A percentile compares a stretch with the other conserved stretches of the same genome.
Conservation (phyloP, 306 rosid genomes). For the Geum urbanum region DNA sequence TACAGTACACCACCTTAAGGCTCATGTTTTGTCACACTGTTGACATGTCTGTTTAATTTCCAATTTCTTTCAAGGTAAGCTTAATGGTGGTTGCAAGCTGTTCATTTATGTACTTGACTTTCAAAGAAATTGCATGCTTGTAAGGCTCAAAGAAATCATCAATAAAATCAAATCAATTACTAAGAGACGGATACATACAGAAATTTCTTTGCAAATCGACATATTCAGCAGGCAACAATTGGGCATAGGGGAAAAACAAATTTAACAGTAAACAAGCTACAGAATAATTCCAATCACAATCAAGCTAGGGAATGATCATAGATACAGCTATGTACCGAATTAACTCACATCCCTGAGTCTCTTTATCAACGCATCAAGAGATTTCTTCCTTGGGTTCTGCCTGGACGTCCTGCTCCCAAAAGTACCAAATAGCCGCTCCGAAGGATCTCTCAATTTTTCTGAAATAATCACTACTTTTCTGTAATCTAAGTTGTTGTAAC, state of each 20-base stretch:
- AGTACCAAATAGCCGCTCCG: conserved; percentile 87
- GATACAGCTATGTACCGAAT: conserved; percentile 41
- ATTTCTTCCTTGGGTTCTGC: conserved; percentile 95
- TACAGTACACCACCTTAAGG: background rate
- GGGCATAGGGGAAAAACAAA: conserved; percentile 32
- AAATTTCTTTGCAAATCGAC: conserved; percentile 37
- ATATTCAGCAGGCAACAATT: conserved; percentile 30
- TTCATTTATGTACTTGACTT: background rate
- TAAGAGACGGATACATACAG: conserved; percentile 38
- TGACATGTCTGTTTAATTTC: background rate
- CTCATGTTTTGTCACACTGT: background rate
- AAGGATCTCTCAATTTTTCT: conserved; percentile 83
- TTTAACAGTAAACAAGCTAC: conserved; percentile 41
- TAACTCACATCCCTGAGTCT: conserved; percentile 88
- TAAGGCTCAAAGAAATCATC: conserved; percentile 18
- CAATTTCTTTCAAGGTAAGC: background rate
- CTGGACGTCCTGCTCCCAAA: conserved; percentile 79
- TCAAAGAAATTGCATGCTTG: conserved; percentile 24
- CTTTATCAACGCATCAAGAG: conserved; percentile 61
- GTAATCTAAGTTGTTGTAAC: conserved; percentile 75
- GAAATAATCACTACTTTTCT: conserved; percentile 75
- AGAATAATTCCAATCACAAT: conserved; percentile 40
- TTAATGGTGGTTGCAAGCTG: background rate
- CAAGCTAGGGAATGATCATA: conserved; percentile 41
- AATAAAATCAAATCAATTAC: conserved; percentile 21